Percentiles rank a stretch among this genome's conserved stretches.
phyloP scores from a whole-genome alignment of 345 rosid species.

The Dipteronia sinensis region DNA sequence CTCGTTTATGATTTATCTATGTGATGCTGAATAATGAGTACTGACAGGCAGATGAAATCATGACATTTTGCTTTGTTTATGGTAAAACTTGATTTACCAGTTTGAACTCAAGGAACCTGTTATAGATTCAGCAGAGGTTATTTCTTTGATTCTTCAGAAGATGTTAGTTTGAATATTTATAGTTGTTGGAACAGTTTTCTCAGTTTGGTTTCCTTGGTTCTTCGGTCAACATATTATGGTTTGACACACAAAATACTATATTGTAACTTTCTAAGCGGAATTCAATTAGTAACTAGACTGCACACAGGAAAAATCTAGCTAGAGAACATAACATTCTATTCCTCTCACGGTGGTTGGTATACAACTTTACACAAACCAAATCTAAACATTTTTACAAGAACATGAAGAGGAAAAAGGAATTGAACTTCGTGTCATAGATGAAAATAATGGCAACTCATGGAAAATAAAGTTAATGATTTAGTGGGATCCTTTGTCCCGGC shows the following conservation, averaged over 20 bases:
- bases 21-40: neutral
- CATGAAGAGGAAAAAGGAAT: neutral
- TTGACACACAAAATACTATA: too few relatives aligned
- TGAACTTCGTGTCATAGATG: neutral
- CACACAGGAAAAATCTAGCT: neutral
- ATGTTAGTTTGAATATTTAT: neutral
- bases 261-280: too few relatives aligned
- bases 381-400: neutral
- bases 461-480: neutral
- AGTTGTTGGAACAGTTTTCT: neutral
- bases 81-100: neutral
- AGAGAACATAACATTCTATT: neutral
- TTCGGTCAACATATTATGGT: too few relatives aligned
- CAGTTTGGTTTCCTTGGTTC: neutral
- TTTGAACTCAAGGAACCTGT: too few relatives aligned
- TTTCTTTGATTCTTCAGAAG: neutral
- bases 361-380: too few relatives aligned
- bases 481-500: neutral
- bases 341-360: neutral
- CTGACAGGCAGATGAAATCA: neutral
- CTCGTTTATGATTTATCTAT: neutral
- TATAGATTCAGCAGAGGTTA: neutral
- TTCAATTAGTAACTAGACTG: too few relatives aligned
- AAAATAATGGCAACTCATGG: neutral
- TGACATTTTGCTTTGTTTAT: neutral